Conservation (phyloP, 2,329 filamentous ascomycete species). For the Podosphaera fusca region DNA sequence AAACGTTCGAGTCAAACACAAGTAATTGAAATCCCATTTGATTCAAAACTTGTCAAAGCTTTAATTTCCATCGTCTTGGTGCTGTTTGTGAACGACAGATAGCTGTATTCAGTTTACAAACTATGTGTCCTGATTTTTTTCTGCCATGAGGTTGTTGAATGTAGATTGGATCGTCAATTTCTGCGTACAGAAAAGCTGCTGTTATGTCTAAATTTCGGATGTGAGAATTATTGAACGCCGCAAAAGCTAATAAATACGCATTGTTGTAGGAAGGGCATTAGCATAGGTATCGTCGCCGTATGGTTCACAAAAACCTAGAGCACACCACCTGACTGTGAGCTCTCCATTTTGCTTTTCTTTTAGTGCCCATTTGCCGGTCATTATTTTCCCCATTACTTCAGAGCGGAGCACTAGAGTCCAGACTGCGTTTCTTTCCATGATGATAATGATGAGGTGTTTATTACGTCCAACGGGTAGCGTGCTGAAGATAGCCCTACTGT, state of each 20-base stretch:
- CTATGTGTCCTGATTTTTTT: too few relatives aligned
- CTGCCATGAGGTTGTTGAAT: too few relatives aligned
- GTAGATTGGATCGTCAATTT: too few relatives aligned
- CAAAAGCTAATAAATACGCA: neutral
- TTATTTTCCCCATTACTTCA: neutral
- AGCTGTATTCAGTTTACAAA: neutral
- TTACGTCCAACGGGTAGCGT: too few relatives aligned
- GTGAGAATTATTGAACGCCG: neutral
- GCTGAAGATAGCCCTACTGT: too few relatives aligned
- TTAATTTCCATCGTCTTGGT: neutral
- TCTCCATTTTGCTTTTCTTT: neutral
- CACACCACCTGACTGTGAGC: neutral
- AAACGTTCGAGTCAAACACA: neutral
- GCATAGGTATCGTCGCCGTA: neutral
- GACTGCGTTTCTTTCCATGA: neutral
- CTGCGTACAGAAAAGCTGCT: too few relatives aligned
- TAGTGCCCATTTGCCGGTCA: too few relatives aligned
- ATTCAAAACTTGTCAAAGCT: neutral
- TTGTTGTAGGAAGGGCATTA: neutral
- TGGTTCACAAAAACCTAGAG: neutral
- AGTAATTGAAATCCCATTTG: neutral
- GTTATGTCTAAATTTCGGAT: neutral
- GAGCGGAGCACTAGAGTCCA: neutral
- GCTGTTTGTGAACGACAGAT: neutral
- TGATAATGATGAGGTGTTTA: neutral